Evolutionary conservation across 78 protist genomes (phyloP).

Genomic region (Tieghemostelium lacteum): DNA sequence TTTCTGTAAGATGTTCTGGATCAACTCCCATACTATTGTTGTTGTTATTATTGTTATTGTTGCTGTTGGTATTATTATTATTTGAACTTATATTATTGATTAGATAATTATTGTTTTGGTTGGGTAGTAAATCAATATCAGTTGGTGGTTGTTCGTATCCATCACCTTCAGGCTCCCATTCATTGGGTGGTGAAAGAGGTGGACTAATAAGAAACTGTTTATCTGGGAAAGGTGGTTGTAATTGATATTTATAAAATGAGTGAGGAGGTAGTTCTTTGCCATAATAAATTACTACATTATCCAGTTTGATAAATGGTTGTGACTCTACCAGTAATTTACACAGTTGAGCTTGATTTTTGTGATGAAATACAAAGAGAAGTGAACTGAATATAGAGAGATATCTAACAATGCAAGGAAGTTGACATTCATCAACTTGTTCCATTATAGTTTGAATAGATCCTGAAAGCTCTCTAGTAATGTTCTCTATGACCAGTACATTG

Average conservation of each 20-base stretch:
- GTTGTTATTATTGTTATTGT: background rate
- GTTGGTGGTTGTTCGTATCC: slow-evolving; percentile 48
- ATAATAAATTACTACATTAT: slow-evolving; percentile 18
- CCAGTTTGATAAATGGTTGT: slow-evolving; percentile 11
- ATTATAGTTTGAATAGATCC: background rate
- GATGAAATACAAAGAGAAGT: slow-evolving; percentile 34
- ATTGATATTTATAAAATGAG: slow-evolving; percentile 35
- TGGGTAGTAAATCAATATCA: slow-evolving; percentile 3
- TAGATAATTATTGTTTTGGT: background rate
- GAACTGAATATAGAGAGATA: slow-evolving; percentile 28
- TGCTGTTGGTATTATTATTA: background rate
- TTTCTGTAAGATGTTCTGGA: slow-evolving; percentile 9
- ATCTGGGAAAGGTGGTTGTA: slow-evolving; percentile 37
- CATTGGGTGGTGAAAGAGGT: slow-evolving; percentile 61
- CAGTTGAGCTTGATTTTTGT: slow-evolving; percentile 32
- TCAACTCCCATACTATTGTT: background rate
- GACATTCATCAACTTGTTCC: background rate
- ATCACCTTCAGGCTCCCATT: slow-evolving; percentile 61
- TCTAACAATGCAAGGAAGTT: slow-evolving; percentile 15
- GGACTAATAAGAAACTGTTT: slow-evolving; percentile 71
- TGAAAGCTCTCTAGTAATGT: background rate
- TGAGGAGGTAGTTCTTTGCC: slow-evolving; percentile 37
- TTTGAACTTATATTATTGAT: background rate
- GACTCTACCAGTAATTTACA: slow-evolving; percentile 38
- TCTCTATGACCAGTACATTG: slow-evolving; percentile 48